phyloP scores from a whole-genome alignment of 495 filamentous ascomycete genomes.

The Penicillium antarcticum region DNA sequence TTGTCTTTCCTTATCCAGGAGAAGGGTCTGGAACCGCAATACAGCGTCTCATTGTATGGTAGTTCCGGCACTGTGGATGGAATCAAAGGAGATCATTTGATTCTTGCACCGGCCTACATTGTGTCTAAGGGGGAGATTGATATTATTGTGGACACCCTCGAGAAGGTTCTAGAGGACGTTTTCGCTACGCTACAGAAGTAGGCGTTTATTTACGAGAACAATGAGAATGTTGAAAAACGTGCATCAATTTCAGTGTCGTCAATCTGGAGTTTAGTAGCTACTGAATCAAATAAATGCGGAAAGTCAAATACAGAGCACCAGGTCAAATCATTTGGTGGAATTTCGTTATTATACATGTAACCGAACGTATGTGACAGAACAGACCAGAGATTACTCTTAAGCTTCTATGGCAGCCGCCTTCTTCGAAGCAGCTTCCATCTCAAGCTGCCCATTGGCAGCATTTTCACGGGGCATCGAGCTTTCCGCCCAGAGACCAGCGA shows the following conservation, averaged over 20 bases:
- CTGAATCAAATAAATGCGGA: slow-evolving; percentile 13
- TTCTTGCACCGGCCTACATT: slow-evolving; percentile 74
- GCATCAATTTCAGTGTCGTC: slow-evolving; percentile 1
- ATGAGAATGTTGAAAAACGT: too few relatives aligned
- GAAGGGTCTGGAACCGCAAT: slow-evolving; percentile 45
- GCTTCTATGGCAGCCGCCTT: slow-evolving; percentile 27
- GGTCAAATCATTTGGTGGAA: slow-evolving; percentile 4
- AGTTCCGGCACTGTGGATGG: slow-evolving; percentile 67
- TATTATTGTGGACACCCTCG: slow-evolving; percentile 48
- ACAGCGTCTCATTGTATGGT: slow-evolving; percentile 67
- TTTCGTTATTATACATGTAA: slow-evolving; percentile 22
- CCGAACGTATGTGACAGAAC: neutral
- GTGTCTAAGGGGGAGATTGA: slow-evolving; percentile 60
- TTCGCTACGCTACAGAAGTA: slow-evolving; percentile 20
- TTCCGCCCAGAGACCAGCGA: slow-evolving; percentile 67
- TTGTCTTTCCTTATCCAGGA: slow-evolving; percentile 50
- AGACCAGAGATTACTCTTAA: slow-evolving; percentile 15
- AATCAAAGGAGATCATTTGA: slow-evolving; percentile 66
- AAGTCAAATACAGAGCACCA: neutral
- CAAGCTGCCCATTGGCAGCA: slow-evolving; percentile 10
- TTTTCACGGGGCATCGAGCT: slow-evolving; percentile 25
- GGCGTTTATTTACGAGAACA: neutral
- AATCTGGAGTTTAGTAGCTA: neutral
- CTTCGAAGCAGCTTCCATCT: slow-evolving; percentile 12
- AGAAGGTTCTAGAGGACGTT: slow-evolving; percentile 30